Conservation (phyloP, 306 rosid species). For the Acacia confusa region DNA sequence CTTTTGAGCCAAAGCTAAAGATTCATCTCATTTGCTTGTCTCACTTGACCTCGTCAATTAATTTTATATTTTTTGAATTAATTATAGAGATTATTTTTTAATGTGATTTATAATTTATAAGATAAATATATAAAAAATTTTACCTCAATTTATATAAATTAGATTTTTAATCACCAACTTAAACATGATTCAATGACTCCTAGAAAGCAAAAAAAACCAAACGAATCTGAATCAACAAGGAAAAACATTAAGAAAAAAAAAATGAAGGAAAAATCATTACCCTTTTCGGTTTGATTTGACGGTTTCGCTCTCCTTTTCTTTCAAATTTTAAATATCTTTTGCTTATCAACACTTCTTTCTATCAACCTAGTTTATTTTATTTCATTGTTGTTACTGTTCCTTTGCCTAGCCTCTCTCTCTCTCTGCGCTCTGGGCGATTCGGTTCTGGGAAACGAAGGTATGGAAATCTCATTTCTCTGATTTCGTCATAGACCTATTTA, state of each 20-base stretch:
- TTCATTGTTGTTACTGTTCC: not conserved
- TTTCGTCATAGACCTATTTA: not conserved
- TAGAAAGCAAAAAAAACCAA: not conserved
- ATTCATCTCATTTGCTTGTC: not conserved
- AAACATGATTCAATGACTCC: not conserved
- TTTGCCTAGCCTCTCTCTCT: not conserved
- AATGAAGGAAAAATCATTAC: not conserved
- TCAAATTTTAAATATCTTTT: not conserved
- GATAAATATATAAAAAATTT: no score
- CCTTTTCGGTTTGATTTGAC: not conserved
- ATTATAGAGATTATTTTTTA: no score
- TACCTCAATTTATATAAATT: no score
- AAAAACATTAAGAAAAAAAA: not conserved
- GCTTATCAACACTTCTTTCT: not conserved
- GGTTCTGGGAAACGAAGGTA: slow-evolving; percentile 3
- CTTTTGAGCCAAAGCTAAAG: not conserved
- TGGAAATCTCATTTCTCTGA: not conserved
- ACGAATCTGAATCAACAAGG: not conserved
- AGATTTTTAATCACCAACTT: no score
- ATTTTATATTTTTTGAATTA: no score
- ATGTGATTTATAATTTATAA: no score
- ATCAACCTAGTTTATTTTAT: not conserved
- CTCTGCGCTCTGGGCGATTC: not conserved
- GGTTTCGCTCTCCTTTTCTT: not conserved
- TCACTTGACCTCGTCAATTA: not conserved